A percentile compares a stretch with the other conserved stretches of the same genome.
Conservation (phyloP, 2,329 filamentous ascomycete species). For the Fusarium sp. region DNA sequence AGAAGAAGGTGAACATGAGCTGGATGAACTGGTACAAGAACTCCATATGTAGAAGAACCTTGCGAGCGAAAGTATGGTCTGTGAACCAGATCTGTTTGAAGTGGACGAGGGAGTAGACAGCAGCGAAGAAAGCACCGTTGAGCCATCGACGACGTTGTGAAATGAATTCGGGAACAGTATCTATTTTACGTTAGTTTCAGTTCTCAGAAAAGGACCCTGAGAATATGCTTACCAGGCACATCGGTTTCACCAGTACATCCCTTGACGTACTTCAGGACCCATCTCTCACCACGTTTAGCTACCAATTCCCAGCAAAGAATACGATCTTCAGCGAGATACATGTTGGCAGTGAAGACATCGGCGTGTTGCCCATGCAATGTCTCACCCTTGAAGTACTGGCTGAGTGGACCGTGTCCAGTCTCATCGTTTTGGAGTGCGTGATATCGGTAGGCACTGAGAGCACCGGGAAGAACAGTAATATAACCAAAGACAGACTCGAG, state of each 20-base stretch:
- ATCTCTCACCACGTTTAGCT: constrained; percentile 92
- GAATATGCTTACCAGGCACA: constrained; percentile 80
- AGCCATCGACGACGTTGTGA: constrained; percentile 97
- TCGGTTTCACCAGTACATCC: constrained; percentile 97
- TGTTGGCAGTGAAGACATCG: constrained; percentile 97
- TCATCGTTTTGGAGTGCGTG: constrained; percentile 97
- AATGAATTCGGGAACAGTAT: constrained; percentile 95
- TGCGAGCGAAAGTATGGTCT: constrained; percentile 90
- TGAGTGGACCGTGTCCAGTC: constrained; percentile 92
- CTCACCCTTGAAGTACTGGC: constrained; percentile 99
- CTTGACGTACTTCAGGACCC: constrained; percentile 99
- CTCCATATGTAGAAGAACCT: constrained; percentile 92
- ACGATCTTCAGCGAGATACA: constrained; percentile 91
- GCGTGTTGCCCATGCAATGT: constrained; percentile 96
- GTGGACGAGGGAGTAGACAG: constrained; percentile 96
- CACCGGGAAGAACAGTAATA: constrained; percentile 95
- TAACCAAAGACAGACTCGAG: constrained; percentile 98
- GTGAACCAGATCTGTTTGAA: constrained; percentile 93
- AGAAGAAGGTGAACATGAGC: constrained; percentile 97
- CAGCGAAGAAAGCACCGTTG: constrained; percentile 98
- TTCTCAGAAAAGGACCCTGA: not conserved
- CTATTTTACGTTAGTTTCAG: constrained; percentile 60
- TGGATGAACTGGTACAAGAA: constrained; percentile 95
- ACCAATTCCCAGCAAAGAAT: constrained; percentile 96
- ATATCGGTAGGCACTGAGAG: constrained; percentile 94